Evolutionary conservation across 2,329 filamentous ascomycete species (phyloP), one percentile per base, ranked within the genome.

Genomic region (Trichoderma breve): DNA sequence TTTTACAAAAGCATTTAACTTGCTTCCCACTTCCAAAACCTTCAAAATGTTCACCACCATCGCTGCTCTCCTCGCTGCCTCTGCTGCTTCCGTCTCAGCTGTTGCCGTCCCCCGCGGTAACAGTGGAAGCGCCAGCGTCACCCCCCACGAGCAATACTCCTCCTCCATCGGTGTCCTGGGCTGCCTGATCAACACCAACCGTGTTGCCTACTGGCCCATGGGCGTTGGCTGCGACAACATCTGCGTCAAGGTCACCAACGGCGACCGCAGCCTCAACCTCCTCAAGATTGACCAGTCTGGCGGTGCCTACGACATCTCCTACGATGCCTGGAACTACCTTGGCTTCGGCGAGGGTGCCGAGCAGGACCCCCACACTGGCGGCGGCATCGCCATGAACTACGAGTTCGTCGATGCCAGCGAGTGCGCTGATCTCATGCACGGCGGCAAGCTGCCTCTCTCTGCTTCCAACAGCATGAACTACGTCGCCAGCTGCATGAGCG

Each of bases 291-390:
- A 90, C 82, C 79, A 82, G 71, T 89, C 87, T 0, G 83, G 81
- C 55, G 87, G 87, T 63, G 88, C 88, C 68, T 79, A 88, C 78
- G 88, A 90, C 79, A 85, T 90, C 81, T 85, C 82, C 71, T 90
- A 90, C 82, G 88, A 90, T 74, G 87, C 88, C 66, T 90, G 87
- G 70, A 89, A 88, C 82, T 86, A 87, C 76, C 86, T 90, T 55
- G 80, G 80, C 75, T 86, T 83, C 36, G 88, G 88, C 73, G 77
- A 83, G 73, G 82, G 82, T 14, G 88, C 87, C 43, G 81, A 79
- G 7, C 77, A 82, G n/a, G 77, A 82, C 68, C 87, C 87, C 15
- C 80, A 82, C 3, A 73, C 77, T 30, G 87, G 87, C 72, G 88
- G 88, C 65, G 84, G 85, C 66, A 81, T 88, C 53, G 75, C 80